phyloP scores from a whole-genome alignment of 352 stramenopile species.

The Plasmopara viticola region DNA sequence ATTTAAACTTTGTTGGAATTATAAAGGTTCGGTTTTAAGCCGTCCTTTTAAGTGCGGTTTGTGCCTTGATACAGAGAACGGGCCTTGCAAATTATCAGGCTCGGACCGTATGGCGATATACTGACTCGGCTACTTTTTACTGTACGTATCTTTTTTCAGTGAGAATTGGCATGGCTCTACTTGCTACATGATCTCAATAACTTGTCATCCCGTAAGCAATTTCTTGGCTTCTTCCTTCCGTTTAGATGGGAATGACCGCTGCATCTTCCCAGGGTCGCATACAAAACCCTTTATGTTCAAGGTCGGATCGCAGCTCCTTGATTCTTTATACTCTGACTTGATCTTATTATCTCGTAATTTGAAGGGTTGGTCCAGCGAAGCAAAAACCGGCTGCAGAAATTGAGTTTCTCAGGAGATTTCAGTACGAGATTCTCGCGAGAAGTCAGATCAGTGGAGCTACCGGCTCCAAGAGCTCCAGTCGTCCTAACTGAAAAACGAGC shows the following conservation, averaged over 20 bases:
- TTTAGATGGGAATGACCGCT: constrained; percentile 2
- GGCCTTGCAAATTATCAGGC: constrained; percentile 8
- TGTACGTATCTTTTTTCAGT: background rate
- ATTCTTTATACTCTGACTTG: constrained; percentile 13
- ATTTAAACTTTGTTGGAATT: too few relatives aligned
- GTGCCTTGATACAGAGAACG: too few relatives aligned
- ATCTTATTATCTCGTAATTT: constrained; percentile 11
- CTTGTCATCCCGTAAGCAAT: background rate
- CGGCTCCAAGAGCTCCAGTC: constrained; percentile 10
- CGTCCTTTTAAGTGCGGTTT: too few relatives aligned
- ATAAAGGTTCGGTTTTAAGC: too few relatives aligned
- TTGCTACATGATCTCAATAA: background rate
- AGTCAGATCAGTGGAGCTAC: constrained; percentile 18
- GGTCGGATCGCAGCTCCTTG: constrained; percentile 10
- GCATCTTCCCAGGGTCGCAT: constrained; percentile 11
- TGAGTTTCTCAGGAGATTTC: constrained; percentile 26
- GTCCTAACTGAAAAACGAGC: constrained; percentile 15
- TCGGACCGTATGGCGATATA: constrained; percentile 5
- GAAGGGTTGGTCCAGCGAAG: constrained; percentile 9
- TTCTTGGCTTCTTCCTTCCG: background rate
- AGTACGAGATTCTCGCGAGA: constrained; percentile 23
- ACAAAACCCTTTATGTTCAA: constrained; percentile 1
- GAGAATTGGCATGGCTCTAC: background rate
- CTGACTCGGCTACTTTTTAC: constrained; percentile 1
- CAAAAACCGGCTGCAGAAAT: constrained; percentile 15